Conservation (phyloP, 2,329 filamentous ascomycete species). For the Phialocephala sp. region DNA sequence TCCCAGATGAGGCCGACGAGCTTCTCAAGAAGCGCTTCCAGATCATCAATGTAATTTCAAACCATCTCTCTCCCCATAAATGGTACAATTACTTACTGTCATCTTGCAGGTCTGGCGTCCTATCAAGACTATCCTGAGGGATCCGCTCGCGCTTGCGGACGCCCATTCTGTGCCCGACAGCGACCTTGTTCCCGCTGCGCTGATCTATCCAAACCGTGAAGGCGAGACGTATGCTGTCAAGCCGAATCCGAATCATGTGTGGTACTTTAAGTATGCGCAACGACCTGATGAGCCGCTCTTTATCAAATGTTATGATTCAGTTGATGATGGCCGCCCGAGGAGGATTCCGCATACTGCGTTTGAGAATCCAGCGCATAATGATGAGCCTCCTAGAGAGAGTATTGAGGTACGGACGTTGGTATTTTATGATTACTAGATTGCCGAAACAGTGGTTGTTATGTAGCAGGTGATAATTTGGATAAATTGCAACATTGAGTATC, state of each 20-base stretch:
- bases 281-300: neutral
- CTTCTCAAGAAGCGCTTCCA: constrained; percentile 72
- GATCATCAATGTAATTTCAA: constrained; percentile 72
- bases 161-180: constrained; percentile 44
- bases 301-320: constrained; percentile 61
- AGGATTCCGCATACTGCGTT: constrained; percentile 63
- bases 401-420: constrained; percentile 62
- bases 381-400: constrained; percentile 53
- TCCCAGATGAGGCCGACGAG: constrained; percentile 64
- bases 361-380: constrained; percentile 52
- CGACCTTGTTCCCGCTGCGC: constrained; percentile 26
- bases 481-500: too few species aligned
- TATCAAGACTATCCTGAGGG: constrained; percentile 61
- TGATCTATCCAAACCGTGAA: neutral
- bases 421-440: constrained; percentile 43
- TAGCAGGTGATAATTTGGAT: neutral
- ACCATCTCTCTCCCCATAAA: constrained; percentile 3
- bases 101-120: constrained; percentile 55
- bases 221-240: constrained; percentile 7
- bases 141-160: constrained; percentile 57
- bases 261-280: neutral
- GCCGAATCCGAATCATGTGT: constrained; percentile 35
- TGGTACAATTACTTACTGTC: neutral
- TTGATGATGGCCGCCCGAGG: constrained; percentile 58
- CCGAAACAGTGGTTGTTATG: neutral